Conservation (phyloP, 1,139 yeast genomes). For the Arxiozyma bovina region DNA sequence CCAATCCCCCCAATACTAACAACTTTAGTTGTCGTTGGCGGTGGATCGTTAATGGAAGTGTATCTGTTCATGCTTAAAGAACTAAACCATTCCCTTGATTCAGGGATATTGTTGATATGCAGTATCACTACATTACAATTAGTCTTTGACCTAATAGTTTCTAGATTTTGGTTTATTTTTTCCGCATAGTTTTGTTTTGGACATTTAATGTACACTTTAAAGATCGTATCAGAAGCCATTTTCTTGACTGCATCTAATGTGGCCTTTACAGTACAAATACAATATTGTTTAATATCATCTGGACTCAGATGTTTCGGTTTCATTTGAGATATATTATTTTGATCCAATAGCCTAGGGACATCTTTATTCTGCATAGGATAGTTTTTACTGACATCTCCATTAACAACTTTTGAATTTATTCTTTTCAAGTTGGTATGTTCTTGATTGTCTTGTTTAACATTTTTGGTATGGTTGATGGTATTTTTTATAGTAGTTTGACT, state of each 20-base stretch:
- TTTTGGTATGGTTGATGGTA: not conserved
- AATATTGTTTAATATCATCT: slow-evolving; percentile 26
- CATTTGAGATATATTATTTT: not conserved
- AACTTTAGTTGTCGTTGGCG: slow-evolving; percentile 28
- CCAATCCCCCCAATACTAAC: slow-evolving; percentile 31
- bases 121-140: slow-evolving; percentile 30
- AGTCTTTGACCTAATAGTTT: slow-evolving; percentile 24
- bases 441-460: not conserved
- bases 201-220: slow-evolving; percentile 27
- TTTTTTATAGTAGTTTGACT: not conserved
- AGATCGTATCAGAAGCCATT: slow-evolving; percentile 27
- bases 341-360: not conserved
- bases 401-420: slow-evolving; percentile 8
- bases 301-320: slow-evolving; percentile 20
- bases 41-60: slow-evolving; percentile 18
- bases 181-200: slow-evolving; percentile 28
- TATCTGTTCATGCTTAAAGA: slow-evolving; percentile 17
- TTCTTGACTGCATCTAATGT: slow-evolving; percentile 22
- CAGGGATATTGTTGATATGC: slow-evolving; percentile 28
- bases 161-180: slow-evolving; percentile 21
- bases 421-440: slow-evolving; percentile 5
- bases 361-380: not conserved
- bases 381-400: not conserved
- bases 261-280: slow-evolving; percentile 24
- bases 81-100: slow-evolving; percentile 27